Evolutionary conservation across 495 filamentous ascomycete genomes (phyloP), one percentile per base, ranked within the genome.

Genomic region (Aspergillus incahuasiensis): DNA sequence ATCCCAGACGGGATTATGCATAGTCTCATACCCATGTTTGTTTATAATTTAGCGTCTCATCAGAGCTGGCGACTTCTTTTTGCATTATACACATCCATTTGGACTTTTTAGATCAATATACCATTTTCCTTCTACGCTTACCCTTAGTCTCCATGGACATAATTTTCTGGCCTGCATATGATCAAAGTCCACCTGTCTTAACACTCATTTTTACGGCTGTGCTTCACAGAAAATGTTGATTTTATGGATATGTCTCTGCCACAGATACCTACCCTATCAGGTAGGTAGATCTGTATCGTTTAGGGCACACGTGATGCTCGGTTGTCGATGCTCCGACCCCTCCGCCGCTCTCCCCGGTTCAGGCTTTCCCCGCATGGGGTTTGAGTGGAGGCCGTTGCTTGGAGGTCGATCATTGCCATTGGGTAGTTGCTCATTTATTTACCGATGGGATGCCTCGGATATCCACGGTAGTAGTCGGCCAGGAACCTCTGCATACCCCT

Each of bases 371-470:
- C 62, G 58, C 62, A 58, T 58, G 51, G 47, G 32, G 4, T 6
- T n/a, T 22, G 30, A 16, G 30, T 40, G 52, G 39, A 22, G 24
- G 39, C 16, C 25, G 8, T 28, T 28, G 25, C 25, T 28, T 21
- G 19, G 47, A 49, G 47, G 47, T 11, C 18, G 47, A 49, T 49
- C 47, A 49, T 49, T 5, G 30, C 32, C 28, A 2, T 35, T 5
- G 12, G 12, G 32, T 15, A 11, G 8, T 28, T 25, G 32, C 8
- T 15, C 47, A 28, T 38, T 40, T 24, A 30, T 15, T 20, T 45
- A 22, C 48, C 43, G 47, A 57, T 62, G 59, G 61, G 56, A 57
- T 63, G 52, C 50, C 56, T 52, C 66, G 66, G 66, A 57, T 39
- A 63, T 19, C 45, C 44, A 54, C 54, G 63, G 56, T 7, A n/a